Evolutionary conservation across 306 rosid species (phyloP).

Genomic region (Abrus pulchellus): DNA sequence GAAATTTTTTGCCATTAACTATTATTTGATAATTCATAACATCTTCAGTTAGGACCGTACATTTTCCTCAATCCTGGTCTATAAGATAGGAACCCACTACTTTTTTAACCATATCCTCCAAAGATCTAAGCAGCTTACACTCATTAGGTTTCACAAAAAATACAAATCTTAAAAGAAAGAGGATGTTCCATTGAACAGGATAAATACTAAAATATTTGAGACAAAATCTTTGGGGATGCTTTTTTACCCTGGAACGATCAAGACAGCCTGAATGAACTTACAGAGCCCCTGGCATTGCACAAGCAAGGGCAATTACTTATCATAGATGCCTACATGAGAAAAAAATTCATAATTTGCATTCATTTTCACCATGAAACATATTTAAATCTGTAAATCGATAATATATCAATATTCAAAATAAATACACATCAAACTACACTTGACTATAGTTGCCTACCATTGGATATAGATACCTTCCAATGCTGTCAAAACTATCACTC

Average conservation of each 20-base stretch:
- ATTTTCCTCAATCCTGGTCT: background rate
- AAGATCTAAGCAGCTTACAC: background rate
- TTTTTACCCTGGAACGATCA: background rate
- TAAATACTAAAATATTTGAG: background rate
- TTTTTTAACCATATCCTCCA: background rate
- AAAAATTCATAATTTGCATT: background rate
- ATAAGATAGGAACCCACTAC: background rate
- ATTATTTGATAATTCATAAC: background rate
- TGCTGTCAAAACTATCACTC: background rate
- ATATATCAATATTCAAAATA: constrained; percentile 25
- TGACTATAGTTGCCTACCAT: constrained; percentile 1
- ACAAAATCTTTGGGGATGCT: background rate
- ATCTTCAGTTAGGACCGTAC: no score
- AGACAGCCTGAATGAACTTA: background rate
- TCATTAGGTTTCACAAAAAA: background rate
- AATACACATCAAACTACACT: constrained; percentile 9
- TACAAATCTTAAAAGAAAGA: no score
- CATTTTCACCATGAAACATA: constrained; percentile 25
- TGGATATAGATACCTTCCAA: background rate
- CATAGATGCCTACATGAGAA: background rate
- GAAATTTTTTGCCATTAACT: no score
- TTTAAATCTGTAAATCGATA: background rate
- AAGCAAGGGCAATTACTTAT: background rate
- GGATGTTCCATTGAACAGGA: constrained; percentile 2
- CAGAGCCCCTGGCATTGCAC: background rate